Conservation (phyloP, 495 filamentous ascomycete genomes). For the Endocarpon pusillum region DNA sequence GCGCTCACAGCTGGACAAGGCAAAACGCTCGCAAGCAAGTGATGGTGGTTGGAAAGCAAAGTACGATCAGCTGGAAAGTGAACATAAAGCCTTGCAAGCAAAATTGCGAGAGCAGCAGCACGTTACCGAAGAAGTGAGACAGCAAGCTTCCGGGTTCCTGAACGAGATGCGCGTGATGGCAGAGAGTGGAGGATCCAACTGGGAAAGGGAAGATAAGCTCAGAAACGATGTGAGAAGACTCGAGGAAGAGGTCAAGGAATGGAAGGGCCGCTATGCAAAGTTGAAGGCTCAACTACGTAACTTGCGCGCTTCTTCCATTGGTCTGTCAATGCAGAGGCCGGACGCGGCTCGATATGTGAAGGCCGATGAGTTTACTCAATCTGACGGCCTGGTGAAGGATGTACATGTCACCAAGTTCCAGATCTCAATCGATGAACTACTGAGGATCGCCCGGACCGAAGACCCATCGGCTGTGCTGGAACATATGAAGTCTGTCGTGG, state of each 20-base stretch:
- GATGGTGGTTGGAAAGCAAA: slow-evolving; percentile 33
- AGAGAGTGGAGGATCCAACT: slow-evolving; percentile 55
- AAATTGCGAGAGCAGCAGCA: slow-evolving; percentile 58
- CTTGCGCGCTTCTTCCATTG: slow-evolving; percentile 63
- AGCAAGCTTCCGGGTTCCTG: slow-evolving; percentile 68
- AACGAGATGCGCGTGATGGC: slow-evolving; percentile 79
- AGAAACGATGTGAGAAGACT: slow-evolving; percentile 52
- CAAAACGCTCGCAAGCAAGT: slow-evolving; percentile 16
- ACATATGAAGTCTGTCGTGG: slow-evolving; percentile 64
- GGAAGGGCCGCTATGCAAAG: slow-evolving; percentile 76
- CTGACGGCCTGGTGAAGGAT: slow-evolving; percentile 68
- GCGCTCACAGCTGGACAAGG: slow-evolving; percentile 44
- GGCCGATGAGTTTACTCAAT: slow-evolving; percentile 53
- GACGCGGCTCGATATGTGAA: slow-evolving; percentile 45
- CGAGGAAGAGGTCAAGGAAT: slow-evolving; percentile 67
- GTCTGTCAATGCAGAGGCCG: slow-evolving; percentile 42
- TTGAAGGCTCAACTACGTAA: slow-evolving; percentile 72
- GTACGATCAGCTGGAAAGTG: slow-evolving; percentile 47
- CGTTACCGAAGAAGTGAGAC: slow-evolving; percentile 77
- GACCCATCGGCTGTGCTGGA: slow-evolving; percentile 56
- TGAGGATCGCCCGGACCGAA: slow-evolving; percentile 58
- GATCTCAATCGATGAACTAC: slow-evolving; percentile 80
- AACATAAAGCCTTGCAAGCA: slow-evolving; percentile 53
- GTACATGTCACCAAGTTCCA: slow-evolving; percentile 91
- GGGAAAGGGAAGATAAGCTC: slow-evolving; percentile 67